A percentile compares a stretch with the other conserved stretches of the same genome.
phyloP scores from a whole-genome alignment of 73 alveolate genomes.

The Stentor roeselii region DNA sequence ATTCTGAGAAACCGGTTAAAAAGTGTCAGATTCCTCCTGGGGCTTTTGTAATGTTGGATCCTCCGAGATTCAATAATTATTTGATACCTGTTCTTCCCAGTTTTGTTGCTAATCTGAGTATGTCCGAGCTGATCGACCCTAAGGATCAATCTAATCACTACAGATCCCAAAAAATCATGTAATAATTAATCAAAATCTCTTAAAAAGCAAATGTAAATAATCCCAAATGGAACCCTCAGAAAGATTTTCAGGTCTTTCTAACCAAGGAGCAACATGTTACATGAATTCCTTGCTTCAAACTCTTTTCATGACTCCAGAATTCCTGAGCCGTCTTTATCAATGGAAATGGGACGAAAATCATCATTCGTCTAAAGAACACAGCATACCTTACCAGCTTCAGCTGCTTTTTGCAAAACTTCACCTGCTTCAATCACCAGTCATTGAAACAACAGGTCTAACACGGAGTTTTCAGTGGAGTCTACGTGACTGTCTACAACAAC shows the following conservation, averaged over 20 bases:
- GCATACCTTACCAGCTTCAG: constrained; percentile 66
- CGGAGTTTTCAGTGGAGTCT: constrained; percentile 59
- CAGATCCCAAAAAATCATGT: neutral
- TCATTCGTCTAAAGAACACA: constrained; percentile 47
- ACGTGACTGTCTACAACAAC: constrained; percentile 51
- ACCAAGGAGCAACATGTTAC: constrained; percentile 95
- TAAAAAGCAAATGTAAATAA: too few species aligned
- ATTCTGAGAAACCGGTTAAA: neutral
- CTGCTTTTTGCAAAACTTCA: constrained; percentile 58
- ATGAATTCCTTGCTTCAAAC: constrained; percentile 86
- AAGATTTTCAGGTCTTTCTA: constrained; percentile 70
- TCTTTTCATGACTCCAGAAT: constrained; percentile 88
- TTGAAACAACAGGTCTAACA: constrained; percentile 41
- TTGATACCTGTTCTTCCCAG: constrained; percentile 1
- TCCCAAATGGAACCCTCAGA: neutral
- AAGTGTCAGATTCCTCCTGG: neutral
- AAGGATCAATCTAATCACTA: too few species aligned
- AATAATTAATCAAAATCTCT: neutral
- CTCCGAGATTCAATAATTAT: neutral
- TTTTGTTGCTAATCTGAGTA: too few species aligned
- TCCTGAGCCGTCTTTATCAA: constrained; percentile 43
- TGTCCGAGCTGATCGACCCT: too few species aligned
- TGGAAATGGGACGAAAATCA: constrained; percentile 31
- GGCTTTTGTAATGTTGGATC: neutral
- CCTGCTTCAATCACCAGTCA: constrained; percentile 7